Evolutionary conservation across 169 alveolate genomes (phyloP), one percentile per base, ranked within the genome.

Genomic region (Perkinsus chesapeaki): DNA sequence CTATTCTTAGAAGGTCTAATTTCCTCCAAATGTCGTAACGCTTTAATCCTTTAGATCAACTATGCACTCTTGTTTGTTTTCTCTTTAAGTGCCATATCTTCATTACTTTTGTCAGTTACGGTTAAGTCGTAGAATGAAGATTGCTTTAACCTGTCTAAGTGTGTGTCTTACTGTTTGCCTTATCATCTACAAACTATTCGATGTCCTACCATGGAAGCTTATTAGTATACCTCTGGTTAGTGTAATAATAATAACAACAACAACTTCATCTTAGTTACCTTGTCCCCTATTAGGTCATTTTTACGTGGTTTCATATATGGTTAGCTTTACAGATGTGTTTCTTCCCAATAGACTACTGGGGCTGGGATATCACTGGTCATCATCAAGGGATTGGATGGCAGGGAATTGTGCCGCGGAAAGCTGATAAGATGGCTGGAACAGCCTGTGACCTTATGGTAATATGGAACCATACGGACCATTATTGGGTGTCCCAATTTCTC

Each of bases 251-350:
- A 60, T n/a, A n/a, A n/a, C n/a, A n/a, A n/a, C n/a, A n/a, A n/a
- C n/a, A n/a, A n/a, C n/a, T n/a, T n/a, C n/a, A n/a, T n/a, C n/a
- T n/a, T n/a, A n/a, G n/a, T n/a, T n/a, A n/a, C 60, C 60, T 16
- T 34, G 12, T 23, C 31, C 31, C 27, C 27, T 73, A 23, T 23
- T 39, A 47, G 39, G 60, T 91, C 0, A 39, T 91, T 0, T 91
- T 91, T 39, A 91, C 93, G 27, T 91, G 93, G 93, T 91, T 47
- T 47, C 93, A 91, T 48, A 60, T 91, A 20, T 91, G 93, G 93
- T 39, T 91, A 0, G 93, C 82, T 7, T 20, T 91, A 0, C 93
- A 91, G 93, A 91, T 91, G 93, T 91, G 93, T 73, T 91, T 91
- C 73, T 91, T 39, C 73, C 93, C 93, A 10, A 60, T 91, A 0